A percentile compares a stretch with the other conserved stretches of the same genome.
These are phyloP conservation scores for Populus ilicifolia DNA, from an alignment of 345 rosid species.

Conservation along the genomic window DNA sequence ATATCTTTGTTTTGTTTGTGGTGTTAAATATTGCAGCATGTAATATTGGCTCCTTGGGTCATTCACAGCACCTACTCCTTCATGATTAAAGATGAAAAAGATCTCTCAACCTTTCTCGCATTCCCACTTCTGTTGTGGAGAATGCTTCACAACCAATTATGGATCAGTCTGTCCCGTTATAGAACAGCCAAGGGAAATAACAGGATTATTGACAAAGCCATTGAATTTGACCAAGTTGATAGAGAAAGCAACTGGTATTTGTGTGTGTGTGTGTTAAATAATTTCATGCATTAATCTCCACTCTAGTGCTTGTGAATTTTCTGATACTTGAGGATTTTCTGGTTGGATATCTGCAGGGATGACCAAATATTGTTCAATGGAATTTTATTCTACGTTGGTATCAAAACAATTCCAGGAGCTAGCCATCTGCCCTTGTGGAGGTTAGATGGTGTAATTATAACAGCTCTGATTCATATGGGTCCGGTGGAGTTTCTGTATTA, in stretches of 20 bases:
- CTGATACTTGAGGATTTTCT: background rate
- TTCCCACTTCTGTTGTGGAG: conserved; percentile 48
- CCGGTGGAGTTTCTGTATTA: conserved; percentile 80
- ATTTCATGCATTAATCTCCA: too few relatives aligned
- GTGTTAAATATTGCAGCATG: conserved; percentile 29
- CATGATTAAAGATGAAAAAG: conserved; percentile 23
- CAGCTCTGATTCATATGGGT: conserved; percentile 53
- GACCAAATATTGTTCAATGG: conserved; percentile 67
- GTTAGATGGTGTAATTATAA: conserved; percentile 45
- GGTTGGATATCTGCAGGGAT: conserved; percentile 44
- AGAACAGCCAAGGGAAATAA: conserved; percentile 53
- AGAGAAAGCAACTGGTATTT: conserved; percentile 51
- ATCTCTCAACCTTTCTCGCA: conserved; percentile 31
- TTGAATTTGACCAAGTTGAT: conserved; percentile 80
- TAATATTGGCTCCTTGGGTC: conserved; percentile 45
- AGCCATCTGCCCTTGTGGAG: conserved; percentile 59
- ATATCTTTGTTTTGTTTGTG: background rate
- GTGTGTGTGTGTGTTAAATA: background rate
- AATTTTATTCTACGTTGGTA: conserved; percentile 35
- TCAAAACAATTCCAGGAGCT: conserved; percentile 14
- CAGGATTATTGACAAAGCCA: conserved; percentile 57
- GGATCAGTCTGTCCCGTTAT: conserved; percentile 63
- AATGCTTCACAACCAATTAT: conserved; percentile 60
- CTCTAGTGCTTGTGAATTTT: background rate
- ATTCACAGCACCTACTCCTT: conserved; percentile 30